A percentile compares a stretch with the other conserved stretches of the same genome.
phyloP scores from a whole-genome alignment of 2,329 filamentous ascomycete species.

The Botrytis tulipae region DNA sequence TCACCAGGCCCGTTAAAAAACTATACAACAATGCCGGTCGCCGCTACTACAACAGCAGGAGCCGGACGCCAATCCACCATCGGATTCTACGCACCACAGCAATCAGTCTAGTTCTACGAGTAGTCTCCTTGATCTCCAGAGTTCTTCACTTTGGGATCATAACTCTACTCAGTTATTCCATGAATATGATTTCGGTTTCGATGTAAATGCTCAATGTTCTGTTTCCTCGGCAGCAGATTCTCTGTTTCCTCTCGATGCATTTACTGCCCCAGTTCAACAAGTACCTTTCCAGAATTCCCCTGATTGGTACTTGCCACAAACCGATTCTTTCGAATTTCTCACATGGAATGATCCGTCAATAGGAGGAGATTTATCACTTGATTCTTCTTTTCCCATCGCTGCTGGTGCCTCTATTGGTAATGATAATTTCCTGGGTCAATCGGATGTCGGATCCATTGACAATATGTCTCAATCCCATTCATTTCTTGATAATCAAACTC shows the following conservation, averaged over 20 bases:
- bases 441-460: slow-evolving; percentile 17
- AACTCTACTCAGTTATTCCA: slow-evolving; percentile 1
- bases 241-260: not conserved
- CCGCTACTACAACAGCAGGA: slow-evolving; percentile 19
- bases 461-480: slow-evolving; percentile 15
- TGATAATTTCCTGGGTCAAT: slow-evolving; percentile 16
- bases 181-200: slow-evolving; percentile 19
- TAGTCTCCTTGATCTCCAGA: slow-evolving; percentile 12
- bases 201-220: not conserved
- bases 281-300: slow-evolving; percentile 7
- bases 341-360: slow-evolving; percentile 14
- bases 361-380: not conserved
- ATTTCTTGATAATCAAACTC: slow-evolving; percentile 13
- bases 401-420: slow-evolving; percentile 17
- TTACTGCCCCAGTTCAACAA: not conserved
- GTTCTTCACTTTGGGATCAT: slow-evolving; percentile 8
- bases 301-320: slow-evolving; percentile 20
- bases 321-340: slow-evolving; percentile 11
- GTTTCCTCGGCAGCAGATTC: slow-evolving; percentile 6
- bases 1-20: slow-evolving; percentile 30
- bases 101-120: slow-evolving; percentile 3
- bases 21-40: slow-evolving; percentile 29
- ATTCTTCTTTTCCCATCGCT: slow-evolving; percentile 12
- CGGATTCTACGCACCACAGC: slow-evolving; percentile 25
- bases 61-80: slow-evolving; percentile 13